Evolutionary conservation across 1,139 yeast genomes (phyloP).

Genomic region (Suhomyces atakaporum): DNA sequence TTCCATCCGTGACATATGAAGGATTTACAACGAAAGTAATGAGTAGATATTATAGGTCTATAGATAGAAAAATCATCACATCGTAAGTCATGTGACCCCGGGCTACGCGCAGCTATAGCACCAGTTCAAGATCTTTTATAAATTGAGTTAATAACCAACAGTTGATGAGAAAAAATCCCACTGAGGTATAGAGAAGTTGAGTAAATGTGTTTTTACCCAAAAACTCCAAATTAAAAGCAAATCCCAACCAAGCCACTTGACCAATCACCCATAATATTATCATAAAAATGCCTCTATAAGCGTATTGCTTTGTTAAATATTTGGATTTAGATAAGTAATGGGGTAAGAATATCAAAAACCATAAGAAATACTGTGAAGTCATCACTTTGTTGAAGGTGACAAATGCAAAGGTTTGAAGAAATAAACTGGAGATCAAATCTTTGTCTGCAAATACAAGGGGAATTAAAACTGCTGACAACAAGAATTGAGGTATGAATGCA

Average conservation of each 20-base stretch:
- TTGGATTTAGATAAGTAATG: constrained; percentile 56
- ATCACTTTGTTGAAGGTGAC: constrained; percentile 92
- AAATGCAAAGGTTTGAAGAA: constrained; percentile 88
- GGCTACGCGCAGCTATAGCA: background rate
- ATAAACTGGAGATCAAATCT: constrained; percentile 64
- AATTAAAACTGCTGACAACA: constrained; percentile 56
- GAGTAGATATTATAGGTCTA: background rate
- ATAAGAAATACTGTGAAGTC: constrained; percentile 90
- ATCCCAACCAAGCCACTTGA: constrained; percentile 77
- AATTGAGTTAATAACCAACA: constrained; percentile 63
- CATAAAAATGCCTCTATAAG: constrained; percentile 38
- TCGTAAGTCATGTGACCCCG: constrained; percentile 7
- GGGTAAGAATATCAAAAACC: constrained; percentile 88
- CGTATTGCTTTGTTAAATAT: constrained; percentile 26
- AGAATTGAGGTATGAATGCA: constrained; percentile 84
- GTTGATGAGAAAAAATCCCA: constrained; percentile 69
- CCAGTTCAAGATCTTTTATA: constrained; percentile 41
- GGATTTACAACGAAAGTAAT: background rate
- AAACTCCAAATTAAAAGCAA: constrained; percentile 82
- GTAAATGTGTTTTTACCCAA: constrained; percentile 68
- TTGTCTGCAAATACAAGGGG: constrained; percentile 59
- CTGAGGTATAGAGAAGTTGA: constrained; percentile 59
- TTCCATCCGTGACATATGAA: constrained; percentile 52
- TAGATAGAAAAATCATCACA: constrained; percentile 5
- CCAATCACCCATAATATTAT: constrained; percentile 62